These are phyloP conservation scores for Nakazawaea molendinolei DNA, from an alignment of 805 yeast species.

Conservation along the genomic window DNA sequence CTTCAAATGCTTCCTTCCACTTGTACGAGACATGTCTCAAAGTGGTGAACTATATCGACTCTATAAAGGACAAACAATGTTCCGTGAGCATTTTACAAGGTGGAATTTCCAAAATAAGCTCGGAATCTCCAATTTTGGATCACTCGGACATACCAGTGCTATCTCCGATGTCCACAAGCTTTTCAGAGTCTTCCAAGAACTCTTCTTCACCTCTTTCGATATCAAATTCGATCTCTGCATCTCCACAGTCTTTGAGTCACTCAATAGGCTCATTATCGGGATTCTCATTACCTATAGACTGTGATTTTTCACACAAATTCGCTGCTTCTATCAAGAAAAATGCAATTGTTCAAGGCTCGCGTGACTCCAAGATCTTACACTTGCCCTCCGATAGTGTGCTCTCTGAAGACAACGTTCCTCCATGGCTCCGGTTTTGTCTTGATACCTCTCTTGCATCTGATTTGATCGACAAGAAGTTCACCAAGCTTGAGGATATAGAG, in stretches of 20 bases:
- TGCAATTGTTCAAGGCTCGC: neutral
- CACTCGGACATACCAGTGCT: conserved; percentile 1
- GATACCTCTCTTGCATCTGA: conserved; percentile 19
- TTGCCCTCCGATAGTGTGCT: conserved; percentile 14
- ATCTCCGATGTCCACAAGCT: conserved; percentile 6
- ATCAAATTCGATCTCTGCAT: conserved; percentile 4
- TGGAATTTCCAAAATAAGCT: conserved; percentile 5
- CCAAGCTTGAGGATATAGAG: conserved; percentile 32
- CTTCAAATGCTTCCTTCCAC: conserved; percentile 19
- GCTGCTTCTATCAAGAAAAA: conserved; percentile 20
- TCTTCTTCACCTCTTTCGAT: conserved; percentile 1
- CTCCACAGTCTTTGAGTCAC: conserved; percentile 3
- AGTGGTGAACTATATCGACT: conserved; percentile 4
- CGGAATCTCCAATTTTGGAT: neutral
- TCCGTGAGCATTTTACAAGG: conserved; percentile 4
- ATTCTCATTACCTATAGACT: conserved; percentile 34
- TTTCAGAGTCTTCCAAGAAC: conserved; percentile 6
- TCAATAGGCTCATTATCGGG: conserved; percentile 25
- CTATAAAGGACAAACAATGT: neutral
- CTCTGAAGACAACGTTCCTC: conserved; percentile 6
- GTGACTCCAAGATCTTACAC: neutral
- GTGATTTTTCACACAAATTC: conserved; percentile 25
- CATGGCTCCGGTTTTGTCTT: conserved; percentile 11
- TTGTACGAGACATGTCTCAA: conserved; percentile 23
- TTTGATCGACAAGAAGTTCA: conserved; percentile 25